These are phyloP conservation scores for Nepenthes mirabilis DNA, from an alignment of 148 eudicot genomes.

Conservation along the genomic window DNA sequence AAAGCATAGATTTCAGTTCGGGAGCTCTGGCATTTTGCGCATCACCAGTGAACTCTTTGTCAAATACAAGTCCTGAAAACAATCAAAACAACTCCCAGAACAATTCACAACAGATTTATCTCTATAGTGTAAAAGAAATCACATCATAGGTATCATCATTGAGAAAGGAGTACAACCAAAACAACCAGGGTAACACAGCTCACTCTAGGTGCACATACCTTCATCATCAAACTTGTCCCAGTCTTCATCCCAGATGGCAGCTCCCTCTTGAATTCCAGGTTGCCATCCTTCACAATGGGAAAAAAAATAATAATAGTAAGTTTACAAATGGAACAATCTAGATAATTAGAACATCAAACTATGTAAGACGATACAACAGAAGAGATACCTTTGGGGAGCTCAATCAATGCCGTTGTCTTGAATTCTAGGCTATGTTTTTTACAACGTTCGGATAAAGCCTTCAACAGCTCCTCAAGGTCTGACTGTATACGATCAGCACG, in stretches of 20 bases:
- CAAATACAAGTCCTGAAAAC: slow-evolving; percentile 59
- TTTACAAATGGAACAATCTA: slow-evolving; percentile 6
- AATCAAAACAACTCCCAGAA: slow-evolving; percentile 1
- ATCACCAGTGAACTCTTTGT: slow-evolving; percentile 28
- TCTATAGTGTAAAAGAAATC: no score
- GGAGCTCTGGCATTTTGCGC: slow-evolving; percentile 23
- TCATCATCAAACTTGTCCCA: slow-evolving; percentile 99
- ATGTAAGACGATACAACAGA: background rate
- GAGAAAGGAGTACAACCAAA: no score
- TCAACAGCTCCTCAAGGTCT: slow-evolving; percentile 85
- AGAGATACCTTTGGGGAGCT: slow-evolving; percentile 64
- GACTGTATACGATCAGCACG: slow-evolving; percentile 96
- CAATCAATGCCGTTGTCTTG: slow-evolving; percentile 70
- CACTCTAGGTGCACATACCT: slow-evolving; percentile 25
- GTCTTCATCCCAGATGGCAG: slow-evolving; percentile 95
- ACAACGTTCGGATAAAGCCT: slow-evolving; percentile 81
- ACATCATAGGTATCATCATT: no score
- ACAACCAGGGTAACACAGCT: no score
- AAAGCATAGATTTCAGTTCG: slow-evolving; percentile 30
- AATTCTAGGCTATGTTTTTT: slow-evolving; percentile 66
- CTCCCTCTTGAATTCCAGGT: slow-evolving; percentile 80
- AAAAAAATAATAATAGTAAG: slow-evolving; percentile 4
- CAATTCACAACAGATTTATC: no score
- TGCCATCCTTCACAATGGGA: slow-evolving; percentile 62
- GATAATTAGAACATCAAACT: background rate